These are phyloP conservation scores for Quercus variabilis DNA, from an alignment of 306 rosid genomes.

Conservation along the genomic window DNA sequence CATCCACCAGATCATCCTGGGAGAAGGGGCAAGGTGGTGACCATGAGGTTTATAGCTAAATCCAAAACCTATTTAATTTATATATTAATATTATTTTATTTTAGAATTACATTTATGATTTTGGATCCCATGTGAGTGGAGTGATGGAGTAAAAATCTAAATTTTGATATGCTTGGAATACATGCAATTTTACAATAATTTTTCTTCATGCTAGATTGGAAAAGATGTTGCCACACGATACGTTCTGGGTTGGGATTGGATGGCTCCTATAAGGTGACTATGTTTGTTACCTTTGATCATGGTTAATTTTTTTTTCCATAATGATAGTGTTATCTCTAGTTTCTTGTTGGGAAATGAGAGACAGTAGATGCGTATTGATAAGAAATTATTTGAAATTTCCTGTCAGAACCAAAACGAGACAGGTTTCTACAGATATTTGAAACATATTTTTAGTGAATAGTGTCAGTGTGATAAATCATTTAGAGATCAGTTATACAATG, in stretches of 20 bases:
- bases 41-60: slow-evolving; percentile 60
- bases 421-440: too few relatives aligned
- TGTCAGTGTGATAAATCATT: too few relatives aligned
- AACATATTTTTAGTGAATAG: too few relatives aligned
- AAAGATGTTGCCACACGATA: slow-evolving; percentile 90
- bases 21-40: slow-evolving; percentile 91
- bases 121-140: background rate
- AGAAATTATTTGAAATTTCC: background rate
- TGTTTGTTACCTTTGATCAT: slow-evolving; percentile 5
- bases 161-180: background rate
- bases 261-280: slow-evolving; percentile 89
- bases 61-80: background rate
- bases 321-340: background rate
- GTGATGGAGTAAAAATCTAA: slow-evolving; percentile 1
- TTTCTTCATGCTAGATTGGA: slow-evolving; percentile 58
- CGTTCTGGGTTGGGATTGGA: slow-evolving; percentile 98
- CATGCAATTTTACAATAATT: background rate
- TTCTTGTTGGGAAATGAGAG: background rate
- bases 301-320: background rate
- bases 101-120: background rate
- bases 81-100: background rate
- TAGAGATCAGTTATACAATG: too few relatives aligned
- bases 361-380: too few relatives aligned
- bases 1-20: slow-evolving; percentile 99
- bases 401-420: background rate